Percentiles rank a stretch among this genome's conserved stretches.
Evolutionary conservation across 2,329 filamentous ascomycete genomes (phyloP).

Genomic region (Fonsecaea erecta): DNA sequence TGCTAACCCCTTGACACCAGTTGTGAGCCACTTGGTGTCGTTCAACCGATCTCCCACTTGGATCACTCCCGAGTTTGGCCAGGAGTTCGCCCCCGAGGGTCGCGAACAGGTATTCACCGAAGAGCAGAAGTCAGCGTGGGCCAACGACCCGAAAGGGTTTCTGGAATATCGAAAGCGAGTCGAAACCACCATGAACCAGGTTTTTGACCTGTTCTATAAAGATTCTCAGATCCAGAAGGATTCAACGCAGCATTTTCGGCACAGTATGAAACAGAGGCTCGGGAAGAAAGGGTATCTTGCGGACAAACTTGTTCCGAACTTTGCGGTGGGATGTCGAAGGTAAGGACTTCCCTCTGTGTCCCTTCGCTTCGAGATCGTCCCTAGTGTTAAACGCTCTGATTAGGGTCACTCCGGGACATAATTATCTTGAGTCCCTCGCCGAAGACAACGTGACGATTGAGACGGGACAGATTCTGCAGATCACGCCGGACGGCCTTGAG

Average conservation of each 20-base stretch:
- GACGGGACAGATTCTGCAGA: constrained; percentile 1
- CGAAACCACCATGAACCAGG: constrained; percentile 7
- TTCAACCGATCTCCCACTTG: constrained; percentile 37
- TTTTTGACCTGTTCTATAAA: constrained; percentile 45
- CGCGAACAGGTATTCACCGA: constrained; percentile 32
- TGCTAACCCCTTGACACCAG: background rate
- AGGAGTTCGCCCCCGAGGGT: constrained; percentile 24
- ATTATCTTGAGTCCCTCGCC: constrained; percentile 41
- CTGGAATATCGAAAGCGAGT: background rate
- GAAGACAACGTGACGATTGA: constrained; percentile 30
- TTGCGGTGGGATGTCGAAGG: constrained; percentile 4
- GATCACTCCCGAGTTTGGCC: constrained; percentile 33
- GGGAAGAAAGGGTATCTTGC: background rate
- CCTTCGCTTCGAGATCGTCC: background rate
- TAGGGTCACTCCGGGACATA: constrained; percentile 40
- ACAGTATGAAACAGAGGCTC: constrained; percentile 45
- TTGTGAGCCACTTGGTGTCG: constrained; percentile 35
- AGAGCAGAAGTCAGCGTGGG: constrained; percentile 19
- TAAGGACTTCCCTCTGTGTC: background rate
- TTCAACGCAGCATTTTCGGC: constrained; percentile 58
- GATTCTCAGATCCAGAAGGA: constrained; percentile 57
- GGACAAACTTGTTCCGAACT: constrained; percentile 2
- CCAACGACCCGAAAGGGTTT: background rate
- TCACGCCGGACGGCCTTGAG: constrained; percentile 21
- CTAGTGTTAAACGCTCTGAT: background rate